Evolutionary conservation across 176 grass and related monocot species (phyloP).

Genomic region (Hyparrhenia diplandra): DNA sequence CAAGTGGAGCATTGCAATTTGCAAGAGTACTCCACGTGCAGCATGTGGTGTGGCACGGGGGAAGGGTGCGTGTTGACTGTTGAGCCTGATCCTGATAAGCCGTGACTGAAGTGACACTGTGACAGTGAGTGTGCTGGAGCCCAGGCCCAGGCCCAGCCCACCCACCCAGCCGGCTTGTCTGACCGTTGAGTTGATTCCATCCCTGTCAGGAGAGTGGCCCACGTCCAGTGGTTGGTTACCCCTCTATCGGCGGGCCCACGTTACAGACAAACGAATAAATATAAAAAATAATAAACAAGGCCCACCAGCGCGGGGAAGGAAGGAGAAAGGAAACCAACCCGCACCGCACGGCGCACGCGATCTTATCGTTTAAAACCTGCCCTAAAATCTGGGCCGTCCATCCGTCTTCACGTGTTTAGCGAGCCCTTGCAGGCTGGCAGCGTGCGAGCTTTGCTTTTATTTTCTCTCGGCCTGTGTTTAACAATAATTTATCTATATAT

Average conservation of each 20-base stretch:
- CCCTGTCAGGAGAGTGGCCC: constrained; percentile 4
- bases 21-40: background rate
- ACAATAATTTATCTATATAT: background rate
- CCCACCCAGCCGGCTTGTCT: constrained; percentile 5
- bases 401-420: constrained; percentile 30
- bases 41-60: background rate
- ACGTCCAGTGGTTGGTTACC: constrained; percentile 5
- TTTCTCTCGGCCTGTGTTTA: background rate
- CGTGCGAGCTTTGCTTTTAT: background rate
- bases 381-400: constrained; percentile 20
- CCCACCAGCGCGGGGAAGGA: background rate
- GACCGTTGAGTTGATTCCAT: constrained; percentile 12
- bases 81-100: too few relatives aligned
- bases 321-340: background rate
- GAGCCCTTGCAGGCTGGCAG: background rate
- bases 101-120: background rate
- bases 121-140: background rate
- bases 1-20: background rate
- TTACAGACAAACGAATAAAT: background rate
- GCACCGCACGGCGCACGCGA: background rate
- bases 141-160: background rate
- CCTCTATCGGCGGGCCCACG: background rate
- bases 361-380: constrained; percentile 49
- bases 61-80: too few relatives aligned
- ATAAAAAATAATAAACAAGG: background rate